These are phyloP conservation scores for Penicillium decumbens DNA, from an alignment of 2,329 filamentous ascomycete species.

Conservation along the genomic window DNA sequence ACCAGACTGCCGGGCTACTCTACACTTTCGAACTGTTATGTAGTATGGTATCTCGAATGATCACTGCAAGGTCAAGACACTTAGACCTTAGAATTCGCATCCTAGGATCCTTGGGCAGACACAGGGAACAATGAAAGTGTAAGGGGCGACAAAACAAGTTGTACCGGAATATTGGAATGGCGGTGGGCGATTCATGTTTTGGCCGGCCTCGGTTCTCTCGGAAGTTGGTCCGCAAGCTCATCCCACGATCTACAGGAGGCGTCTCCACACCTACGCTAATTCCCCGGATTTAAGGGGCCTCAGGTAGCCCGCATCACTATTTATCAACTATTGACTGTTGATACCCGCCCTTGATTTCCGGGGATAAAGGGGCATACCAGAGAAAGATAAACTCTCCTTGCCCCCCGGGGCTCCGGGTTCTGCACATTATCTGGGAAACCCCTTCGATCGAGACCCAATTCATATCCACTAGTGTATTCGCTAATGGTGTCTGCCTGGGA, in stretches of 20 bases:
- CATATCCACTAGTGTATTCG: not conserved
- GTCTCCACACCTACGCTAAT: not conserved
- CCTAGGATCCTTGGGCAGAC: not conserved
- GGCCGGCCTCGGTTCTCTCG: constrained; percentile 1
- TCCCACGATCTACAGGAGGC: not conserved
- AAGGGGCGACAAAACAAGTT: not conserved
- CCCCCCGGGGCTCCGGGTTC: not conserved
- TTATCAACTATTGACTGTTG: not conserved
- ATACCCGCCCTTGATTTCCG: not conserved
- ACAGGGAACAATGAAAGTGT: not conserved
- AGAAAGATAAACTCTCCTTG: not conserved
- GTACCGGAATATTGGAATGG: not conserved
- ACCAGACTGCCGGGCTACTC: constrained; percentile 10
- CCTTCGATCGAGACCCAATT: not conserved
- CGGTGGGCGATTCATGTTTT: constrained; percentile 10
- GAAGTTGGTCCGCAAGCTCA: not conserved
- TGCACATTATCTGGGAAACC: not conserved
- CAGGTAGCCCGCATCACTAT: constrained; percentile 5
- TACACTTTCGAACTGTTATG: not conserved
- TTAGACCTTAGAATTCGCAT: not conserved
- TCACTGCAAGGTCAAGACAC: not conserved
- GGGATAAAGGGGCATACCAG: constrained; percentile 5
- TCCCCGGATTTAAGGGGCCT: constrained; percentile 20
- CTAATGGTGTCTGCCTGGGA: not conserved
- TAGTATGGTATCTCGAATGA: not conserved